Percentiles rank a stretch among this genome's conserved stretches.
phyloP scores from a whole-genome alignment of 1,139 yeast species.

The Yamadazyma buinensis region DNA sequence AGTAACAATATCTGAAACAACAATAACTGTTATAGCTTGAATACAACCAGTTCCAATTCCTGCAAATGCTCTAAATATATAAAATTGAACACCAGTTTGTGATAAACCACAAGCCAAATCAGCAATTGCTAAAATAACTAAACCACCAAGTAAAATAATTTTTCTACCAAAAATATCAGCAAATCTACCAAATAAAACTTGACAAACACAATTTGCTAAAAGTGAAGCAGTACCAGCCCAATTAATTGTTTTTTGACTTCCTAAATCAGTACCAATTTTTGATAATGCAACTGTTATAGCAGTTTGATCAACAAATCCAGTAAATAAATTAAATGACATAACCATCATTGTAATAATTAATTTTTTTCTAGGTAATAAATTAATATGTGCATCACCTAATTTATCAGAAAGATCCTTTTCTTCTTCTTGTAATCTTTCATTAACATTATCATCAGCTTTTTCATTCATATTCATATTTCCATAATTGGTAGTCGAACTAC shows the following conservation, averaged over 20 bases:
- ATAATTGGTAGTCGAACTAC: too few species aligned
- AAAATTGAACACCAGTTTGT: conserved; percentile 36
- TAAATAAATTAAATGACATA: conserved; percentile 22
- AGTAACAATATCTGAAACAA: conserved; percentile 41
- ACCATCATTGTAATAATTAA: conserved; percentile 26
- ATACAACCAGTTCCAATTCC: conserved; percentile 47
- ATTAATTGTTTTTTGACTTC: conserved; percentile 36
- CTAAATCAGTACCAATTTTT: conserved; percentile 30
- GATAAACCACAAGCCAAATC: conserved; percentile 44
- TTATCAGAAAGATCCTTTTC: conserved; percentile 22
- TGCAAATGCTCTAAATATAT: conserved; percentile 41
- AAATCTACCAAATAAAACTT: conserved; percentile 41
- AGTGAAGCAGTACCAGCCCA: conserved; percentile 53
- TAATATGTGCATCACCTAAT: conserved; percentile 36
- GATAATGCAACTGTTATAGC: conserved; percentile 40
- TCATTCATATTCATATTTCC: background rate
- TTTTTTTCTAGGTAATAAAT: conserved; percentile 28
- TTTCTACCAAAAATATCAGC: conserved; percentile 46
- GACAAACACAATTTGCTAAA: conserved; percentile 44
- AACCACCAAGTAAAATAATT: conserved; percentile 28
- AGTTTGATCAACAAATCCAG: conserved; percentile 41
- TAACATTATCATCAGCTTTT: background rate
- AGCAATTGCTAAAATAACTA: conserved; percentile 29
- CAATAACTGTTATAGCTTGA: conserved; percentile 38
- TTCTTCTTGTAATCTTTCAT: too few species aligned